Evolutionary conservation across 495 filamentous ascomycete genomes (phyloP).

Genomic region (Penicillium arizonense): DNA sequence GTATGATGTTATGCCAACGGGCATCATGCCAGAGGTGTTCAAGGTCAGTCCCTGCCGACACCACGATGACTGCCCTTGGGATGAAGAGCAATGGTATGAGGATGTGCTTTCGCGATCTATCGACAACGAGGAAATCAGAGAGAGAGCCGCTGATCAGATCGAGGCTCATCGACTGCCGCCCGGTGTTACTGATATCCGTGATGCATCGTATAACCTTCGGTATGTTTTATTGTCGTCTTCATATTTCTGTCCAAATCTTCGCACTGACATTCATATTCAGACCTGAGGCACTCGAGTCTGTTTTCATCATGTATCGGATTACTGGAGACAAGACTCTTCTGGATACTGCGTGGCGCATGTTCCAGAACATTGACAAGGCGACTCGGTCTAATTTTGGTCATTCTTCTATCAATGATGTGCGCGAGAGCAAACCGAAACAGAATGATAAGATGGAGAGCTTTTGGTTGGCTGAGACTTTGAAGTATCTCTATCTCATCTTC

Average conservation of each 20-base stretch:
- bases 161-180: constrained; percentile 46
- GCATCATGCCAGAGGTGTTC: constrained; percentile 62
- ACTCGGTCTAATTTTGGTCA: constrained; percentile 59
- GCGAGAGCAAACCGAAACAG: constrained; percentile 25
- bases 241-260: not conserved
- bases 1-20: constrained; percentile 54
- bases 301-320: constrained; percentile 75
- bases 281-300: constrained; percentile 69
- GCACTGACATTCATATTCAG: constrained; percentile 22
- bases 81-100: constrained; percentile 49
- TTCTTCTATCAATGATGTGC: constrained; percentile 60
- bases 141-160: constrained; percentile 41
- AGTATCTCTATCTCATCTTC: constrained; percentile 93
- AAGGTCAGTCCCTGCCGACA: constrained; percentile 50
- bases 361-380: constrained; percentile 56
- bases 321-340: constrained; percentile 66
- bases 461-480: constrained; percentile 77
- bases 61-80: constrained; percentile 51
- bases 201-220: constrained; percentile 66
- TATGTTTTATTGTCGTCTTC: constrained; percentile 26
- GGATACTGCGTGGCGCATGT: constrained; percentile 78
- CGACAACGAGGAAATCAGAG: constrained; percentile 24
- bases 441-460: constrained; percentile 57
- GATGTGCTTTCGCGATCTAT: constrained; percentile 29
- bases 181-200: constrained; percentile 58